Percentiles rank a stretch among this genome's conserved stretches.
phyloP scores from a whole-genome alignment of 345 rosid genomes.

The Moringa oleifera region DNA sequence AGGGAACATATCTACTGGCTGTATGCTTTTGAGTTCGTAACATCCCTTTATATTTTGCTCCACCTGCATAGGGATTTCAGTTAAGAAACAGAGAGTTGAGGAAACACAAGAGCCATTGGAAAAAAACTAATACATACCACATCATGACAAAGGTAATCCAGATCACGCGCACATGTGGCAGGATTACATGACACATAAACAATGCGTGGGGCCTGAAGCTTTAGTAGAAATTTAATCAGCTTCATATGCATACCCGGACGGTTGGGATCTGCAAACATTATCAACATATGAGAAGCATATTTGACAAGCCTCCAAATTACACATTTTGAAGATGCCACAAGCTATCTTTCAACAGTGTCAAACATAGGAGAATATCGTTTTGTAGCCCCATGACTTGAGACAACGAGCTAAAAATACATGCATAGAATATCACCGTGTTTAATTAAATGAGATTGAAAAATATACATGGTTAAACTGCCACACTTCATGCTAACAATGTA shows the following conservation, averaged over 20 bases:
- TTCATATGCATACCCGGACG: slow-evolving; percentile 98
- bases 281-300: background rate
- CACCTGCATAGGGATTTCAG: slow-evolving; percentile 36
- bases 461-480: background rate
- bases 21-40: slow-evolving; percentile 67
- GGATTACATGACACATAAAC: slow-evolving; percentile 92
- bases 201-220: slow-evolving; percentile 70
- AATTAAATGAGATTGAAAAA: too few species aligned
- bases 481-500: background rate
- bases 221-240: slow-evolving; percentile 75
- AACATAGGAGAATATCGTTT: too few species aligned
- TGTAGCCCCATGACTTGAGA: too few species aligned
- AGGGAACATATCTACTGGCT: slow-evolving; percentile 95
- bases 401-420: too few species aligned
- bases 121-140: slow-evolving; percentile 42
- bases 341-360: too few species aligned
- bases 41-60: slow-evolving; percentile 64
- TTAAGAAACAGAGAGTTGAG: background rate
- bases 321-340: too few species aligned
- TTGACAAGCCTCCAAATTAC: too few species aligned
- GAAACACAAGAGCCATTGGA: background rate
- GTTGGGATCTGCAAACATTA: slow-evolving; percentile 68
- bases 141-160: slow-evolving; percentile 91
- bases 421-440: background rate
- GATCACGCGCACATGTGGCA: slow-evolving; percentile 89